Evolutionary conservation across 2,329 filamentous ascomycete genomes (phyloP).

Genomic region (Orbilia quercus): DNA sequence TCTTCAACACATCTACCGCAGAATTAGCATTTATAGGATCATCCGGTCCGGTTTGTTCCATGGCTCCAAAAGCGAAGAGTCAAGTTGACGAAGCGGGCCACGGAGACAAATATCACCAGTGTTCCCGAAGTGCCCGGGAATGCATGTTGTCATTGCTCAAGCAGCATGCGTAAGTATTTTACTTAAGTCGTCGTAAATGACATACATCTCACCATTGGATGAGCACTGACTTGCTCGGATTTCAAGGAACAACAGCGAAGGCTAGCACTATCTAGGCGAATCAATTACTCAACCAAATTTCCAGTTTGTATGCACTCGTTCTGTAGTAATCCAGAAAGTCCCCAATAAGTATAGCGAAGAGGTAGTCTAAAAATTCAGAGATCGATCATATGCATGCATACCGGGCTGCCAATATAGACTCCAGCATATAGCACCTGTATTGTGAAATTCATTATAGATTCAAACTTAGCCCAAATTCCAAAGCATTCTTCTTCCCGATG

Average conservation of each 20-base stretch:
- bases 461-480: no score
- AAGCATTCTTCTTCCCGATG: no score
- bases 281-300: conserved; percentile 30
- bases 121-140: conserved; percentile 51
- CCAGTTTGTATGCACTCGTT: neutral
- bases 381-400: no score
- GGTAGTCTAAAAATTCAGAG: no score
- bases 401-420: no score
- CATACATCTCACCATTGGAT: neutral
- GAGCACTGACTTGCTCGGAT: neutral
- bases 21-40: conserved; percentile 24
- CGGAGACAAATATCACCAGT: conserved; percentile 43
- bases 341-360: no score
- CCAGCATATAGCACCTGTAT: no score
- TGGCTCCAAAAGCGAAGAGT: conserved; percentile 54
- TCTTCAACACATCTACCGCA: conserved; percentile 57
- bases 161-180: conserved; percentile 41
- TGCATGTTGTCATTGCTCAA: conserved; percentile 54
- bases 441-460: no score
- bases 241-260: conserved; percentile 20
- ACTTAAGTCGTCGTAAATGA: neutral
- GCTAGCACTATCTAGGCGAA: conserved; percentile 9
- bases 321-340: no score
- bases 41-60: no score
- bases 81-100: conserved; percentile 46